Conservation (phyloP, 768 basidiomycete species). For the Plicaturopsis crispa region DNA sequence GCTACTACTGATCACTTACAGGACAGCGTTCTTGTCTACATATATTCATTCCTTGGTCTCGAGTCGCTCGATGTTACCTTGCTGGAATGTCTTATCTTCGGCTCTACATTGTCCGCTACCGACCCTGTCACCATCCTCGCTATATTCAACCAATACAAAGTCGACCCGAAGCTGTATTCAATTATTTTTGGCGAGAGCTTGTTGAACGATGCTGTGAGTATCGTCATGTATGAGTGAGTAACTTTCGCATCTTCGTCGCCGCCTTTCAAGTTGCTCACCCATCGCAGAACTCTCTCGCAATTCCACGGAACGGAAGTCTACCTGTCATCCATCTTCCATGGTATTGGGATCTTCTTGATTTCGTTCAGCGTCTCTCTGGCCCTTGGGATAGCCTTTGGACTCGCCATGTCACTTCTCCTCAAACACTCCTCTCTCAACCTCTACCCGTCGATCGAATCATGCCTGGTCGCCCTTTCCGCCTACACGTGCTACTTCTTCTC, state of each 20-base stretch:
- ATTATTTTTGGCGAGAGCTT: constrained; percentile 97
- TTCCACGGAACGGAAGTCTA: constrained; percentile 89
- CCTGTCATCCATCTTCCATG: constrained; percentile 85
- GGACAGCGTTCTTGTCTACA: constrained; percentile 83
- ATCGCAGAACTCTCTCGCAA: constrained; percentile 73
- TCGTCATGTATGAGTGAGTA: constrained; percentile 99
- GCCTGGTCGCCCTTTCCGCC: constrained; percentile 87
- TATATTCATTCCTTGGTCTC: constrained; percentile 89
- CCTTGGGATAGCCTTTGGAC: constrained; percentile 86
- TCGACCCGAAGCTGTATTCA: constrained; percentile 95
- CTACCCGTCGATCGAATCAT: constrained; percentile 95
- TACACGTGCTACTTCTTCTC: constrained; percentile 99
- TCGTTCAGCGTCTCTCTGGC: constrained; percentile 95
- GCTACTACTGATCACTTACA: constrained; percentile 36
- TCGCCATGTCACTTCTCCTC: constrained; percentile 84
- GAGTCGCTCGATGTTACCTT: constrained; percentile 82
- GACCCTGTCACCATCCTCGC: constrained; percentile 97
- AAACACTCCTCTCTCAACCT: constrained; percentile 86
- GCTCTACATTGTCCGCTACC: constrained; percentile 93
- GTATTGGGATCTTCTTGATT: constrained; percentile 94
- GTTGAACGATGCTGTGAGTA: constrained; percentile 97
- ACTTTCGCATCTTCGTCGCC: neutral
- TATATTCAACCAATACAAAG: constrained; percentile 98
- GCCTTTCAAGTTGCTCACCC: constrained; percentile 1
- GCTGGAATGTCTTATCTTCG: constrained; percentile 93